A percentile compares a stretch with the other conserved stretches of the same genome.
Conservation (phyloP, 306 rosid genomes). For the Begonia fuchsioides region DNA sequence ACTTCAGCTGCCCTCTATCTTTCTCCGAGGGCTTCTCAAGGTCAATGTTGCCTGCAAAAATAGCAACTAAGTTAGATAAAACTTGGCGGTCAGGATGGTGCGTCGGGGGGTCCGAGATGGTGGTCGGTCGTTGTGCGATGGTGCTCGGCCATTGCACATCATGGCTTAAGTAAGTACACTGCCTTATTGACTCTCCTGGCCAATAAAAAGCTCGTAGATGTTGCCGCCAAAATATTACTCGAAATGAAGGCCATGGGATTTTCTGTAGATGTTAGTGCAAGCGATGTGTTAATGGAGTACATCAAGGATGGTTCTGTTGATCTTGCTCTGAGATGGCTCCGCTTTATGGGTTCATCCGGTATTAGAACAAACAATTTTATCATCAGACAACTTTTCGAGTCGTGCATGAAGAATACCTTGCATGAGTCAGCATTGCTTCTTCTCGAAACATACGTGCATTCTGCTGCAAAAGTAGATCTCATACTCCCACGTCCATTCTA, state of each 20-base stretch:
- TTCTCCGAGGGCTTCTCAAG: too few species aligned
- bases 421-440: slow-evolving; percentile 81
- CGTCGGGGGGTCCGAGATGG: too few species aligned
- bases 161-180: slow-evolving; percentile 71
- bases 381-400: slow-evolving; percentile 79
- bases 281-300: slow-evolving; percentile 87
- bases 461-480: slow-evolving; percentile 89
- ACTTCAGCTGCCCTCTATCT: too few species aligned
- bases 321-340: slow-evolving; percentile 81
- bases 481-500: slow-evolving; percentile 82
- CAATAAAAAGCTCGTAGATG: slow-evolving; percentile 65
- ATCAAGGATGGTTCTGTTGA: slow-evolving; percentile 89
- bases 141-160: too few species aligned
- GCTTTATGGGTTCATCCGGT: slow-evolving; percentile 91
- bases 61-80: too few species aligned
- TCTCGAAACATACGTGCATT: slow-evolving; percentile 64
- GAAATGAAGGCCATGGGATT: slow-evolving; percentile 93
- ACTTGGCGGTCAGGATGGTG: too few species aligned
- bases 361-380: slow-evolving; percentile 81
- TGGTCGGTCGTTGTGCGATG: too few species aligned
- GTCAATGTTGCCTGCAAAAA: too few species aligned
- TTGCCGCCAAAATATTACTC: slow-evolving; percentile 71
- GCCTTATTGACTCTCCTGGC: slow-evolving; percentile 65
- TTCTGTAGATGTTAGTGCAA: slow-evolving; percentile 84
- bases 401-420: slow-evolving; percentile 79